These are phyloP conservation scores for Starmerella gropengiesseri DNA, from an alignment of 805 yeast genomes.

Conservation along the genomic window DNA sequence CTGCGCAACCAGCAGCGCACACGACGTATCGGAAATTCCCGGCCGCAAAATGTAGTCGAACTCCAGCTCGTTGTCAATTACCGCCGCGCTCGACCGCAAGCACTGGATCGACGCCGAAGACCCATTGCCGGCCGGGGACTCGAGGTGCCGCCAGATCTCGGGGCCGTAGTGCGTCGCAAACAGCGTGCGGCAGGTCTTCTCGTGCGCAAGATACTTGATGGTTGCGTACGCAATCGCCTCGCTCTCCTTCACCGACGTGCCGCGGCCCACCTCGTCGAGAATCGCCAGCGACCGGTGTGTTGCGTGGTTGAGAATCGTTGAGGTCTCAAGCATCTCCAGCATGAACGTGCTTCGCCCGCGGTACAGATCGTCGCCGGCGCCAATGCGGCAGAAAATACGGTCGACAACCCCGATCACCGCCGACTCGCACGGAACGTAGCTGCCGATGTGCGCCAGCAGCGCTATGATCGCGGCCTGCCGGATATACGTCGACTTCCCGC, in stretches of 20 bases:
- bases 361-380: constrained; percentile 66
- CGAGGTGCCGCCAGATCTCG: constrained; percentile 39
- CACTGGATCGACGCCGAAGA: constrained; percentile 4
- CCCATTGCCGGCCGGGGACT: constrained; percentile 17
- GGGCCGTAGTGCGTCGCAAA: constrained; percentile 82
- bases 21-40: constrained; percentile 66
- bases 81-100: constrained; percentile 16
- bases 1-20: constrained; percentile 65
- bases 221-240: constrained; percentile 75
- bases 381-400: constrained; percentile 66
- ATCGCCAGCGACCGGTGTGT: constrained; percentile 61
- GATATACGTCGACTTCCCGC: constrained; percentile 72
- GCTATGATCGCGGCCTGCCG: constrained; percentile 59
- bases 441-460: constrained; percentile 66
- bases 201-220: constrained; percentile 41
- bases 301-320: constrained; percentile 54
- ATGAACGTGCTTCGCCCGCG: constrained; percentile 79
- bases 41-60: constrained; percentile 44
- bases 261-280: constrained; percentile 82
- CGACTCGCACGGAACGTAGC: constrained; percentile 55
- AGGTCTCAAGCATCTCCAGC: constrained; percentile 86
- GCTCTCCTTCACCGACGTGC: constrained; percentile 79
- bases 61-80: constrained; percentile 25
- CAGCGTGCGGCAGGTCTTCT: constrained; percentile 57
- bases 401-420: constrained; percentile 65